phyloP scores from a whole-genome alignment of 1,139 yeast species.

The Debaryomyces coudertii region DNA sequence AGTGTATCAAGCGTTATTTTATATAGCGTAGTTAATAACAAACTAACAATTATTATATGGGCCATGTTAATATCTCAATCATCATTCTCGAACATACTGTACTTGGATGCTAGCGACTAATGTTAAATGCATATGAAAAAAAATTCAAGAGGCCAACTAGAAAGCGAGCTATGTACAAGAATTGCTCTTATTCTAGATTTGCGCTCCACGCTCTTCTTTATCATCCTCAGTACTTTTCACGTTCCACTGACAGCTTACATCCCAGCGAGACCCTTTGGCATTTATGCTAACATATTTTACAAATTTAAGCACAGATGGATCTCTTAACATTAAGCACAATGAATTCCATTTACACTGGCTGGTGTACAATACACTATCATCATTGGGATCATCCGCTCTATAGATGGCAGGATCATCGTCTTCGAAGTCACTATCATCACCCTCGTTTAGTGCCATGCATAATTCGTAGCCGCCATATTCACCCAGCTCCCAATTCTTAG shows the following conservation, averaged over 20 bases:
- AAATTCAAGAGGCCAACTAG: too few relatives aligned
- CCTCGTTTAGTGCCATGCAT: constrained; percentile 68
- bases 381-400: constrained; percentile 57
- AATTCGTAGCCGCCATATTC: constrained; percentile 94
- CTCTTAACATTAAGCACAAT: constrained; percentile 76
- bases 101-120: too few relatives aligned
- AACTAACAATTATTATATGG: too few relatives aligned
- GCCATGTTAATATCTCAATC: too few relatives aligned
- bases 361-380: constrained; percentile 80
- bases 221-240: constrained; percentile 44
- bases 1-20: too few relatives aligned
- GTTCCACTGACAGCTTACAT: constrained; percentile 79
- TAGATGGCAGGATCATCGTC: constrained; percentile 63
- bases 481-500: constrained; percentile 79
- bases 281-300: constrained; percentile 87
- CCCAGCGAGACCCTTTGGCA: constrained; percentile 95
- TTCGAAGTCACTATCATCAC: constrained; percentile 43
- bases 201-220: too few relatives aligned
- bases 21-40: too few relatives aligned
- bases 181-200: too few relatives aligned
- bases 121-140: too few relatives aligned
- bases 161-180: background rate
- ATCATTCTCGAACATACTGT: too few relatives aligned
- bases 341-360: constrained; percentile 86
- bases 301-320: constrained; percentile 82